Conservation (phyloP, 75 land plant genomes). For the Cunninghamia lanceolata region DNA sequence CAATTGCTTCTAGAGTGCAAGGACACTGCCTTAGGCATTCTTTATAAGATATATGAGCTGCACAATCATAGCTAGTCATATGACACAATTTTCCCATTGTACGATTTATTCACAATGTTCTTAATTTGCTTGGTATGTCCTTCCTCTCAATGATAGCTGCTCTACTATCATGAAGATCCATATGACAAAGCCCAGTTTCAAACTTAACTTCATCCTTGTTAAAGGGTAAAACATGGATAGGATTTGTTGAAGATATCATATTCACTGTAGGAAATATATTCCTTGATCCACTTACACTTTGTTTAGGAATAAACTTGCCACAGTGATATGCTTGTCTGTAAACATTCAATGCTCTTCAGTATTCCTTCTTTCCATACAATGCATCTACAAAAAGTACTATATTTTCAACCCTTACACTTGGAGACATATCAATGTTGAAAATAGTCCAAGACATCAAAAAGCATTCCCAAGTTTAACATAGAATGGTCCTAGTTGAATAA, state of each 20-base stretch:
- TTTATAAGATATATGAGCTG: conserved; percentile 71
- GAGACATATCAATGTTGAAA: conserved; percentile 50
- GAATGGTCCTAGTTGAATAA: no score
- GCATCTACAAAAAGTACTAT: conserved; percentile 91
- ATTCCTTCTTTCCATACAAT: conserved; percentile 78
- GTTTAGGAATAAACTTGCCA: no score
- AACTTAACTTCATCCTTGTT: conserved; percentile 97
- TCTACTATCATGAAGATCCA: conserved; percentile 56
- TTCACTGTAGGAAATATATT: conserved; percentile 54
- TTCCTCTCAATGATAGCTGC: conserved; percentile 92
- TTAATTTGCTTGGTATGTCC: conserved; percentile 82
- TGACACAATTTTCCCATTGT: conserved; percentile 81
- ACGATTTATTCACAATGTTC: conserved; percentile 75
- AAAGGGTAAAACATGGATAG: conserved; percentile 46
- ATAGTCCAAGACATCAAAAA: conserved; percentile 65
- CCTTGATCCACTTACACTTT: background rate
- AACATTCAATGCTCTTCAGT: conserved; percentile 54
- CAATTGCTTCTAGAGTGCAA: no score
- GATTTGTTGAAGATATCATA: conserved; percentile 68
- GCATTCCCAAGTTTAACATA: no score
- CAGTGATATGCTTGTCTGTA: no score
- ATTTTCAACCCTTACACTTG: conserved; percentile 73
- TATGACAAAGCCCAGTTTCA: conserved; percentile 79
- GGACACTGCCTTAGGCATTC: conserved; percentile 97
- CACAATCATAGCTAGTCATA: conserved; percentile 66